Base-by-base conservation (phyloP, 306 rosid genomes). In the Hippophae gyantsensis region DNA sequence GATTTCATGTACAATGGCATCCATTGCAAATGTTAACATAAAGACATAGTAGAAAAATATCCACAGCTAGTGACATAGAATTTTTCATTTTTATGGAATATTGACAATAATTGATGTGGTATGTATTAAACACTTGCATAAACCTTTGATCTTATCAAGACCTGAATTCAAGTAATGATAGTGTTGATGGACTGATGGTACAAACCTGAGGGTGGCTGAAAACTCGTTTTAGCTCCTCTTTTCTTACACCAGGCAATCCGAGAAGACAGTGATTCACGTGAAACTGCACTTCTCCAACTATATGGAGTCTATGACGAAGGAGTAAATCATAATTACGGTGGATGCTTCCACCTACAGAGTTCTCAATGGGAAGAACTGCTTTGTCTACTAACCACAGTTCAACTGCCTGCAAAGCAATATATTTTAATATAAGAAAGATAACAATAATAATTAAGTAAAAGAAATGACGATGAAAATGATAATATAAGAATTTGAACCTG, bases 251-350 rank as follows among this genome's bases (percentile, higher is more conserved):
- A 46, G 89, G 89, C 10, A 82, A 76, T 56, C 86, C 94, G 25
- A 86, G 75, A 70, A 86, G 95, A 64, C 78, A 83, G 68, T 76
- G 79, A 42, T 81, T 72, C 59, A 71, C 64, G 53, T 79, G 74
- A 74, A 83, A 64, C 75, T 83, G 83, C 76, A 83, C 87, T 71
- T 83, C 89, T 48, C 87, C 89, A n/a, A 86, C 85, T 64, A 86
- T 86, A 69, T 86, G 84, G 50, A 86, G 84, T 78, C 94, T 80
- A 72, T 82, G 94, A 14, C 94, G 78, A 57, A 86, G 89, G 64
- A 86, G 86, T 71, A 86, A 81, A 76, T 86, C 89, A n/a, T 86
- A 86, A 70, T 80, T 80, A 2, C 94, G 83, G 68, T 86, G 87
- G 69, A 86, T 72, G 63, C 89, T 82, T 72, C 94, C 94, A 62